Evolutionary conservation across 1,139 yeast genomes (phyloP).

Genomic region (Pichia kudriavzevii): DNA sequence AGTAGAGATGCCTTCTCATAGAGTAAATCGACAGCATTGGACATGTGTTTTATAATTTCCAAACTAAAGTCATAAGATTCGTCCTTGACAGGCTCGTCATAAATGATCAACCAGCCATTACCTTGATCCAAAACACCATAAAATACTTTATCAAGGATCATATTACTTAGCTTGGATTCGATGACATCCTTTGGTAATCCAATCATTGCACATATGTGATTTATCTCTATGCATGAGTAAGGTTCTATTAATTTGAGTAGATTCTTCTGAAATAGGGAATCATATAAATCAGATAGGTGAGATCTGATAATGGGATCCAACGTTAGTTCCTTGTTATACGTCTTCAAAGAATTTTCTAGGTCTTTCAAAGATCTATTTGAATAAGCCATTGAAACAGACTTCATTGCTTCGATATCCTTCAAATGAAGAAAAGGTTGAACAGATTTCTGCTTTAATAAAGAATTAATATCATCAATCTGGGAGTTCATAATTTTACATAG

Average conservation of each 20-base stretch:
- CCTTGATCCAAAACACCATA: conserved; percentile 98
- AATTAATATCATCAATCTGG: conserved; percentile 72
- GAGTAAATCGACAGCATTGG: conserved; percentile 80
- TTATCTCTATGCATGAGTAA: conserved; percentile 86
- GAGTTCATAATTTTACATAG: conserved; percentile 91
- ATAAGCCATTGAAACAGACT: conserved; percentile 84
- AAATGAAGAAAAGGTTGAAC: conserved; percentile 61
- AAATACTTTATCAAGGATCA: conserved; percentile 91
- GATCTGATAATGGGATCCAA: conserved; percentile 84
- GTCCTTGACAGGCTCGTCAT: conserved; percentile 83
- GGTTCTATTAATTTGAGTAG: conserved; percentile 93
- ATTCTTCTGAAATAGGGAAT: conserved; percentile 86
- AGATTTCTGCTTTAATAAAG: conserved; percentile 68
- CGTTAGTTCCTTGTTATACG: conserved; percentile 69
- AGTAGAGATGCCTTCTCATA: conserved; percentile 81
- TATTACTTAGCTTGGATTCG: conserved; percentile 90
- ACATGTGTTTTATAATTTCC: conserved; percentile 80
- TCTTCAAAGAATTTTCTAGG: conserved; percentile 70
- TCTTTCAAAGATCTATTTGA: conserved; percentile 85
- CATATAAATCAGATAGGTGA: conserved; percentile 89
- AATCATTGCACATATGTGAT: conserved; percentile 79
- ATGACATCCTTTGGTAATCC: conserved; percentile 86
- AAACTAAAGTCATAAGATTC: conserved; percentile 85
- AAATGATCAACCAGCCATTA: conserved; percentile 91
- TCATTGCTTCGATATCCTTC: conserved; percentile 79